A percentile compares a stretch with the other conserved stretches of the same genome.
These are phyloP conservation scores for Lecanosticta acicola DNA, from an alignment of 2,329 filamentous ascomycete species.

Conservation along the genomic window DNA sequence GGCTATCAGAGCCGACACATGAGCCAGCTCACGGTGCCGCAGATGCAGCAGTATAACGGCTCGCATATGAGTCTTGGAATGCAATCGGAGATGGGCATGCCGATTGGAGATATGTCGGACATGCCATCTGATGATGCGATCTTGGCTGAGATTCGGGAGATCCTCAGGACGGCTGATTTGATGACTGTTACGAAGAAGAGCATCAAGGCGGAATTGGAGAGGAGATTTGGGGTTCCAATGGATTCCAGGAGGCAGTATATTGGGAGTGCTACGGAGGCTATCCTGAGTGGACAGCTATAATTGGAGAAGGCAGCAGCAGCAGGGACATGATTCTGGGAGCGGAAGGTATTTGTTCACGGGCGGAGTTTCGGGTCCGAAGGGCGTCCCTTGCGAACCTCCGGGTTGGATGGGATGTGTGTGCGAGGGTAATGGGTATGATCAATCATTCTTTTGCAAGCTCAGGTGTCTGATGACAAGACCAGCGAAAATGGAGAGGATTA, in stretches of 20 bases:
- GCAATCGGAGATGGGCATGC: constrained; percentile 50
- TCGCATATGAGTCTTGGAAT: constrained; percentile 74
- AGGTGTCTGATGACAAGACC: neutral
- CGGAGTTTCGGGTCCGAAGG: neutral
- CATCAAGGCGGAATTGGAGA: constrained; percentile 88
- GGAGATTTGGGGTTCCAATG: constrained; percentile 77
- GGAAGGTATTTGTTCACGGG: neutral
- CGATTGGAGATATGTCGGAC: constrained; percentile 52
- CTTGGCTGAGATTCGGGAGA: constrained; percentile 88
- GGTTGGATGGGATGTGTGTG: neutral
- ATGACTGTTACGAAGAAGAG: constrained; percentile 99
- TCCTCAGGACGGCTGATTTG: constrained; percentile 82
- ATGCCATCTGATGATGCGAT: constrained; percentile 85
- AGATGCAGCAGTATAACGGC: constrained; percentile 34
- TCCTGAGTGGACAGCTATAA: constrained; percentile 36
- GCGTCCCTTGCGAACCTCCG: too few species aligned
- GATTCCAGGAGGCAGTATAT: constrained; percentile 91
- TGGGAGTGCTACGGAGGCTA: constrained; percentile 40
- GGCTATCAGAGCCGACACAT: constrained; percentile 46
- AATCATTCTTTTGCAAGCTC: neutral
- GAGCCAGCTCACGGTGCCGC: constrained; percentile 54
- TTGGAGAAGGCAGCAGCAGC: neutral
- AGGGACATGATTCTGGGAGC: neutral
- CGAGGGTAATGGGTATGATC: neutral
- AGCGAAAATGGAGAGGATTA: neutral